Base-by-base conservation (phyloP, 805 yeast species). In the Pichia exigua region DNA sequence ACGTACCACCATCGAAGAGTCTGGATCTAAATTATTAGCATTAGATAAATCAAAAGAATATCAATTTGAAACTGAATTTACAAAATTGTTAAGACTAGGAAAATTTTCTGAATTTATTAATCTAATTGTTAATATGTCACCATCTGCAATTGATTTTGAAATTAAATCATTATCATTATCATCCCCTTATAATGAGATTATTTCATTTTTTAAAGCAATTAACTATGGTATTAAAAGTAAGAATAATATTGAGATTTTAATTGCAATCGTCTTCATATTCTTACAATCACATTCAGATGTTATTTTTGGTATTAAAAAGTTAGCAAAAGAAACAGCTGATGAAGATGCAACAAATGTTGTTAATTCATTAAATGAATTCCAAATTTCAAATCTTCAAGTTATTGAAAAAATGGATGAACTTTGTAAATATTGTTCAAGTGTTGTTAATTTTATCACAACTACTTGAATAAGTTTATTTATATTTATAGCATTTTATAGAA, bases 201-300 rank as follows among this genome's bases (percentile, higher is more conserved):
- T 76, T 0, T 66, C 72, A 55, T 89, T 92, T 57, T 72, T 90
- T 15, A 67, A 73, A n/a, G 91, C 95, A 0, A 63, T 94, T 57
- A 72, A 77, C 3, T 67, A 65, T 45, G 95, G 92, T 1, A 64
- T 87, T 45, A 58, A 63, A 8, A 54, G 72, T 7, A 85, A 85
- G 52, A 65, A 57, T 17, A 81, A 90, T 66, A 82, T 78, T 64
- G 99, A 94, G 59, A 69, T 92, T 18, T 77, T 83, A 49, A 90
- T 89, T 64, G 95, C 96, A 0, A 78, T 89, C 67, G 81, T 87
- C 75, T 73, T 82, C 20, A 74, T 89, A 73, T 74, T 91, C 49
- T 73, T 89, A 55, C 81, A 79, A 62, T 77, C 77, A 46, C 99
- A 94, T 67, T 91, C 92, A 26, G 98, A 92, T 65, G 81, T 87